phyloP scores from a whole-genome alignment of 2,329 filamentous ascomycete species.

The Aspergillus quadricinctus region DNA sequence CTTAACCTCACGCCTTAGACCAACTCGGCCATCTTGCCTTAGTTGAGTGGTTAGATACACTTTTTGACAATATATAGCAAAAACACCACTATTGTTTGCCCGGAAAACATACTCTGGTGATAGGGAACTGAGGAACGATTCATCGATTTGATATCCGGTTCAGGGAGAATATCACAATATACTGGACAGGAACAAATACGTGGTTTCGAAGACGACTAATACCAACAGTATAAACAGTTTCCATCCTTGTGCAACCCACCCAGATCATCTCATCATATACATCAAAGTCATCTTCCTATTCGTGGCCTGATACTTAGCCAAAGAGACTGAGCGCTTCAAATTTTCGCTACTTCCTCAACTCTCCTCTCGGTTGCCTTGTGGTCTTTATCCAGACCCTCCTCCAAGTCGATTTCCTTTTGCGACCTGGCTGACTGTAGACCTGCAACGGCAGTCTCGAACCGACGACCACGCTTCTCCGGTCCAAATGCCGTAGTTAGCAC shows the following conservation, averaged over 20 bases:
- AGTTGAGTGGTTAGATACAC: background rate
- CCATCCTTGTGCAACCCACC: background rate
- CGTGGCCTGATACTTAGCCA: background rate
- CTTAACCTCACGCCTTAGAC: constrained; percentile 26
- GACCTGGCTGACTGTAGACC: constrained; percentile 24
- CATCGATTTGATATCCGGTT: too few species aligned
- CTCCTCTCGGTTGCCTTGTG: constrained; percentile 20
- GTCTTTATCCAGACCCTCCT: constrained; percentile 12
- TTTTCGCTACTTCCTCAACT: constrained; percentile 18
- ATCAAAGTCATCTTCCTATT: background rate
- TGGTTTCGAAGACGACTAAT: background rate
- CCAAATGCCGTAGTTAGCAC: constrained; percentile 64
- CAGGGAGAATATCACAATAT: too few species aligned
- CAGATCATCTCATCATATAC: background rate
- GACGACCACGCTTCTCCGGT: constrained; percentile 67
- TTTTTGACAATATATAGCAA: too few species aligned
- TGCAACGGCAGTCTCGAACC: constrained; percentile 60
- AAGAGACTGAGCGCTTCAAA: background rate
- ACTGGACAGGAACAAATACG: too few species aligned
- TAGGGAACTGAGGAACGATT: too few species aligned
- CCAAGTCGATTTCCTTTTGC: constrained; percentile 18
- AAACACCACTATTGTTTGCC: too few species aligned
- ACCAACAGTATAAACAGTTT: background rate
- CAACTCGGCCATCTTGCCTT: constrained; percentile 35
- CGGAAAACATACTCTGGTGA: too few species aligned